phyloP scores from a whole-genome alignment of 2,329 filamentous ascomycete species.

The Lachnellula arida region DNA sequence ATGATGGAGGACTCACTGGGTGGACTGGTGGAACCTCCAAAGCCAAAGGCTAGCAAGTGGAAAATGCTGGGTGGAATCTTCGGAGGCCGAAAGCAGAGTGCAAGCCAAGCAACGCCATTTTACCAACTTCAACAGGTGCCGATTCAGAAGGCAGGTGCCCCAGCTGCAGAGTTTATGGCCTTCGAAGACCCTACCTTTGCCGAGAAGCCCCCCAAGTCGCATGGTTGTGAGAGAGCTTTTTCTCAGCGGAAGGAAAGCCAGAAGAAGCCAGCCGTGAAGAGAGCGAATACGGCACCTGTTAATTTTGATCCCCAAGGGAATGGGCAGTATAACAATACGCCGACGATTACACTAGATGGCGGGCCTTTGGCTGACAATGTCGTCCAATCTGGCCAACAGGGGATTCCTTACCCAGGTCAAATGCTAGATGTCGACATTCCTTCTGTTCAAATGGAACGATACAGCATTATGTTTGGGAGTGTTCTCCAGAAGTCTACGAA shows the following conservation, averaged over 20 bases:
- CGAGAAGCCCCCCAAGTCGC: conserved; percentile 13
- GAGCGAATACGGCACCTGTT: conserved; percentile 25
- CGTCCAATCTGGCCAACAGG: background rate
- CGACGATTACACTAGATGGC: conserved; percentile 24
- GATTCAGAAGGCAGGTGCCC: conserved; percentile 4
- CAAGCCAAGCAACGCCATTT: conserved; percentile 20
- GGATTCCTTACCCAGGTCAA: conserved; percentile 21
- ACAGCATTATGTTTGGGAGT: conserved; percentile 87
- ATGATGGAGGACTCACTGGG: conserved; percentile 18
- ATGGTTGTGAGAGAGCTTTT: conserved; percentile 18
- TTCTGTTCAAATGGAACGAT: conserved; percentile 74
- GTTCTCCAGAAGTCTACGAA: conserved; percentile 49
- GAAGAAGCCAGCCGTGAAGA: conserved; percentile 22
- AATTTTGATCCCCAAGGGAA: conserved; percentile 20
- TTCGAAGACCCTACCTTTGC: conserved; percentile 3
- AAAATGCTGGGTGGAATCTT: conserved; percentile 54
- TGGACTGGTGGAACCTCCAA: conserved; percentile 9
- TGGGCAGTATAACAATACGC: conserved; percentile 16
- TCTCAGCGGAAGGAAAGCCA: conserved; percentile 21
- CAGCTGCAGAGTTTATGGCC: conserved; percentile 3
- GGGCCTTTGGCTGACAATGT: conserved; percentile 8
- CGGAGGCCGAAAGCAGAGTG: conserved; percentile 37
- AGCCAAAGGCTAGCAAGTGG: conserved; percentile 49
- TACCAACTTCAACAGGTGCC: conserved; percentile 29
- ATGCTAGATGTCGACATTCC: conserved; percentile 77